A percentile compares a stretch with the other conserved stretches of the same genome.
Evolutionary conservation across 345 rosid genomes (phyloP).

Genomic region (Stellera chamaejasme): DNA sequence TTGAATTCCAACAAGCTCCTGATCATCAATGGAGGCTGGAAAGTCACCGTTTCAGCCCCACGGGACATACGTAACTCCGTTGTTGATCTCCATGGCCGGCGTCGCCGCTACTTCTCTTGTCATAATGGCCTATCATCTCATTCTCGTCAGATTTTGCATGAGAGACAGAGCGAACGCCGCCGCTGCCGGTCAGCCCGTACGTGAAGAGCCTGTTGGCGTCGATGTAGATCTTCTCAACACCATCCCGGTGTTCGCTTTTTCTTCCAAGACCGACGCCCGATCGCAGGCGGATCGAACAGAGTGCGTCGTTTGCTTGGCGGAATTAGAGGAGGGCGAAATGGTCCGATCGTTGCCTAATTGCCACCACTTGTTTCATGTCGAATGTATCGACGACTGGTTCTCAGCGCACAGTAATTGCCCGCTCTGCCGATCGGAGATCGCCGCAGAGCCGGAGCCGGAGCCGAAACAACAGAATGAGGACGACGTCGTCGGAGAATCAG

Average conservation of each 20-base stretch:
- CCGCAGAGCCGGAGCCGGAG: neutral
- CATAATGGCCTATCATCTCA: slow-evolving; percentile 26
- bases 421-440: slow-evolving; percentile 39
- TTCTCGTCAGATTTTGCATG: slow-evolving; percentile 24
- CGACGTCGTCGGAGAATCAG: slow-evolving; percentile 4
- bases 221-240: slow-evolving; percentile 25
- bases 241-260: slow-evolving; percentile 29
- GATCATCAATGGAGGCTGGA: neutral
- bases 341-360: slow-evolving; percentile 61
- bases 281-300: slow-evolving; percentile 22
- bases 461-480: neutral
- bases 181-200: neutral
- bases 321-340: slow-evolving; percentile 36
- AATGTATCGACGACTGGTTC: slow-evolving; percentile 71
- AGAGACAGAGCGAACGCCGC: slow-evolving; percentile 1
- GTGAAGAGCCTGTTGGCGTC: slow-evolving; percentile 15
- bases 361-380: slow-evolving; percentile 60
- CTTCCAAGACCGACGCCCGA: neutral
- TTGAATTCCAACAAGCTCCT: no score
- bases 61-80: slow-evolving; percentile 23
- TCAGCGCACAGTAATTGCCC: slow-evolving; percentile 54
- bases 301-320: slow-evolving; percentile 48
- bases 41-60: slow-evolving; percentile 5
- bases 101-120: slow-evolving; percentile 13
- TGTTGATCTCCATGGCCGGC: slow-evolving; percentile 31